Evolutionary conservation across 192 early-diverging fungal genomes (phyloP).

Genomic region (Lobulomyces angularis): DNA sequence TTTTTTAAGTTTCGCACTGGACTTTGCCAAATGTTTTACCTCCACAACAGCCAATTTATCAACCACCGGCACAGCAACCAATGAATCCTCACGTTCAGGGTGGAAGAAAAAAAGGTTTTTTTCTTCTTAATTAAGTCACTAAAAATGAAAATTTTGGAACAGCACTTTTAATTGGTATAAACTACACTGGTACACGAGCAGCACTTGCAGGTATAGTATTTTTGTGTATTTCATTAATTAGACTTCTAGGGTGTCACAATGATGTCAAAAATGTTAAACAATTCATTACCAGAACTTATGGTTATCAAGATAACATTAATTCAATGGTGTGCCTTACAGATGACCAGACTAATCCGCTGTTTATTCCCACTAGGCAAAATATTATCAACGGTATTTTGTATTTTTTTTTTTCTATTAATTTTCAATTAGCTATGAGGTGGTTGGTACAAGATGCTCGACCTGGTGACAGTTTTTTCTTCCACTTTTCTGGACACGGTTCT

Average conservation of each 20-base stretch:
- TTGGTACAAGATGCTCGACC: conserved; percentile 52
- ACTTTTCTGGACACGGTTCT: conserved; percentile 64
- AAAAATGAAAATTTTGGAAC: too few species aligned
- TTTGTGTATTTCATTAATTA: not conserved
- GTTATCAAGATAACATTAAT: conserved; percentile 34
- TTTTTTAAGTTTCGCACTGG: too few species aligned
- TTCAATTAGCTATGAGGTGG: conserved; percentile 51
- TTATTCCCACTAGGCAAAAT: conserved; percentile 21
- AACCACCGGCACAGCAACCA: too few species aligned
- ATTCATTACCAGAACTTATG: conserved; percentile 41
- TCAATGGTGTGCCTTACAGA: conserved; percentile 58
- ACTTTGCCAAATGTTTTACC: too few species aligned
- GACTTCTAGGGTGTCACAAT: conserved; percentile 26
- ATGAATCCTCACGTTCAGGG: too few species aligned
- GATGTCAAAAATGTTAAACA: conserved; percentile 41
- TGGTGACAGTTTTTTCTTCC: conserved; percentile 65
- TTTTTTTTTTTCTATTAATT: conserved; percentile 32
- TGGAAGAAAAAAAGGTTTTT: too few species aligned
- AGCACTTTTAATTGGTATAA: conserved; percentile 86
- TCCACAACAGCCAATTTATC: too few species aligned
- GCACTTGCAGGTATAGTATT: conserved; percentile 26
- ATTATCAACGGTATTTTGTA: conserved; percentile 20
- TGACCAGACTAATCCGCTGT: conserved; percentile 32
- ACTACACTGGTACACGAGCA: conserved; percentile 57
- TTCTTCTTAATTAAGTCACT: too few species aligned